These are phyloP conservation scores for Globisporangium cederbergense DNA, from an alignment of 352 stramenopile genomes.

Conservation along the genomic window DNA sequence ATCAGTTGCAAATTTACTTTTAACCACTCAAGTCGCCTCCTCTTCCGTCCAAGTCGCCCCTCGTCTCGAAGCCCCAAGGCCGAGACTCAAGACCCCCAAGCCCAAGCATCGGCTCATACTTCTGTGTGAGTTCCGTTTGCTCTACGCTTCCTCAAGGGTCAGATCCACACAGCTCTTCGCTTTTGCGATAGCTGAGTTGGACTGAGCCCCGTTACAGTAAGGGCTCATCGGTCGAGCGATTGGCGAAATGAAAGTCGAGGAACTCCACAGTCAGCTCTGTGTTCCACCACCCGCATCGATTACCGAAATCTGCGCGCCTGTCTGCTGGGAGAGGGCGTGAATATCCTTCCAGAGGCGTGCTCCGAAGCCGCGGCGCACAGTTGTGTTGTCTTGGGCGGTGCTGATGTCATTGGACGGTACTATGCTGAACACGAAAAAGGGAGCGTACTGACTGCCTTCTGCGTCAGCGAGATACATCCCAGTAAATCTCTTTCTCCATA, in stretches of 20 bases:
- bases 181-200: too few species aligned
- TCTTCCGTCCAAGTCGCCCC: too few species aligned
- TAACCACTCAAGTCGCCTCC: too few species aligned
- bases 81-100: too few species aligned
- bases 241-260: slow-evolving; percentile 5
- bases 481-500: neutral
- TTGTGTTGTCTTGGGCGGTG: neutral
- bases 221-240: neutral
- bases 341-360: neutral
- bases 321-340: neutral
- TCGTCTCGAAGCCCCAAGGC: too few species aligned
- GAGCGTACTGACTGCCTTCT: neutral
- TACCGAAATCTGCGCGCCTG: slow-evolving; percentile 2
- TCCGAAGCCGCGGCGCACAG: neutral
- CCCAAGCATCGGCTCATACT: too few species aligned
- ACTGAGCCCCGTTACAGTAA: too few species aligned
- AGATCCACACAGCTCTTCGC: too few species aligned
- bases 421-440: neutral
- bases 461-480: slow-evolving; percentile 1
- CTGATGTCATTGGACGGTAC: neutral
- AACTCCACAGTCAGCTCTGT: neutral
- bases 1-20: too few species aligned
- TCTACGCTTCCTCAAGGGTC: too few species aligned
- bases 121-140: too few species aligned
- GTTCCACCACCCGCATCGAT: slow-evolving; percentile 1